These are phyloP conservation scores for Jaltomata sinuosa DNA, from an alignment of 257 asterid genomes.

Conservation along the genomic window DNA sequence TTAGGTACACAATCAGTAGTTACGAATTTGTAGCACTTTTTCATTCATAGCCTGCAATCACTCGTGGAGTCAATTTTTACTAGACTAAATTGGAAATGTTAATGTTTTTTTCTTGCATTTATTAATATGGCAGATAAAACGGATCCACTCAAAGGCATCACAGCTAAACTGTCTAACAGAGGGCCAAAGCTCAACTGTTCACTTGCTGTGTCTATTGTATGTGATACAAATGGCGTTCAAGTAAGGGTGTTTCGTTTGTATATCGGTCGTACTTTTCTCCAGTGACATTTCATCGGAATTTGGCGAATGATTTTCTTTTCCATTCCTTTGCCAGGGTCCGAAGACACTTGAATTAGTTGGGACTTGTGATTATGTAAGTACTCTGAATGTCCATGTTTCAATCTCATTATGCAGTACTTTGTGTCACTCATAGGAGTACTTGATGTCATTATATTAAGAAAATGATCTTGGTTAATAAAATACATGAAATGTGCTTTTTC, in stretches of 20 bases:
- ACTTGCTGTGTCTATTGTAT: slow-evolving; percentile 67
- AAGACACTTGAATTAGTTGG: slow-evolving; percentile 49
- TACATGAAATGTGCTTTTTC: background rate
- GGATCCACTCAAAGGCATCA: slow-evolving; percentile 56
- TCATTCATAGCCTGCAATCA: background rate
- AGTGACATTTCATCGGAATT: background rate
- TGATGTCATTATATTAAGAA: background rate
- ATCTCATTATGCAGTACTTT: background rate
- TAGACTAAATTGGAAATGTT: slow-evolving; percentile 5
- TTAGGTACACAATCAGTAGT: background rate
- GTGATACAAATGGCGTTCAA: slow-evolving; percentile 56
- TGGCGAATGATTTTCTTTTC: background rate
- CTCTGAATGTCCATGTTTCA: background rate
- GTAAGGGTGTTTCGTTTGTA: slow-evolving; percentile 32
- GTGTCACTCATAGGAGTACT: background rate
- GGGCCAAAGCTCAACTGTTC: slow-evolving; percentile 58
- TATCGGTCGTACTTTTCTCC: background rate
- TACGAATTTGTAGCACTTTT: background rate
- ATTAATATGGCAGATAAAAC: slow-evolving; percentile 51
- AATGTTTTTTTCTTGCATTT: slow-evolving; percentile 7
- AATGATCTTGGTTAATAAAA: background rate
- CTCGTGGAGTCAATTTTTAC: background rate
- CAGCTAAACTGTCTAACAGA: slow-evolving; percentile 54
- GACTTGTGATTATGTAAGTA: slow-evolving; percentile 71
- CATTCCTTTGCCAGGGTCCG: slow-evolving; percentile 51